These are phyloP conservation scores for Arthroderma sp. DNA, from an alignment of 2,329 filamentous ascomycete species.

Conservation along the genomic window DNA sequence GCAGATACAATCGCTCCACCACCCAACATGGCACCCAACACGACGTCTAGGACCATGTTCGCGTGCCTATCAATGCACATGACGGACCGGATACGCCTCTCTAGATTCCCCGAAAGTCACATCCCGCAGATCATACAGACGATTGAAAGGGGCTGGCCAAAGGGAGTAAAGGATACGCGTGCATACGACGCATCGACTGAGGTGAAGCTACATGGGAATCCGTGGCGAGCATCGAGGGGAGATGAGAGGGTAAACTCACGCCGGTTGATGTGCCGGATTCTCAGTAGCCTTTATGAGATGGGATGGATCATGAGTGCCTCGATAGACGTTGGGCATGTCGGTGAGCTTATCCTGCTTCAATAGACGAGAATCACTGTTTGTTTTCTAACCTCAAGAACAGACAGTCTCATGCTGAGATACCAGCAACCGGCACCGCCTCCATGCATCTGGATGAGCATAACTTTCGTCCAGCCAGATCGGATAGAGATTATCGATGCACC, in stretches of 20 bases:
- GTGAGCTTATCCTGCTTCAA: not conserved
- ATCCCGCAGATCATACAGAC: constrained; percentile 9
- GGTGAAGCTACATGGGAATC: constrained; percentile 25
- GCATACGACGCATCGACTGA: constrained; percentile 23
- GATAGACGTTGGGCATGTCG: constrained; percentile 22
- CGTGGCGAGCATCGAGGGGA: constrained; percentile 19
- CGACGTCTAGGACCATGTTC: constrained; percentile 9
- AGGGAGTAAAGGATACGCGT: constrained; percentile 9
- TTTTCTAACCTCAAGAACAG: no score
- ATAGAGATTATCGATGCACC: constrained; percentile 23
- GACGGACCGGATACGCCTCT: constrained; percentile 22
- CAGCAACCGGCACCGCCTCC: constrained; percentile 21
- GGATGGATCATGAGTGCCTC: constrained; percentile 28
- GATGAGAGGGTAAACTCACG: constrained; percentile 19
- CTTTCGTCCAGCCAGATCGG: constrained; percentile 20
- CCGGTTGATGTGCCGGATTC: constrained; percentile 19
- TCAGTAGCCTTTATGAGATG: constrained; percentile 20
- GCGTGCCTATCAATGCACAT: constrained; percentile 20
- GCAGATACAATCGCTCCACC: no score
- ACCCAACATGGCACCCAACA: no score
- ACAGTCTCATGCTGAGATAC: constrained; percentile 27
- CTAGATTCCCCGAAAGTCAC: constrained; percentile 21
- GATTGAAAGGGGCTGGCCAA: not conserved
- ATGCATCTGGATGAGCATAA: constrained; percentile 27
- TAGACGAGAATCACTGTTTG: no score